These are phyloP conservation scores for Phialocephala sp. DNA, from an alignment of 2,329 filamentous ascomycete species.

Conservation along the genomic window DNA sequence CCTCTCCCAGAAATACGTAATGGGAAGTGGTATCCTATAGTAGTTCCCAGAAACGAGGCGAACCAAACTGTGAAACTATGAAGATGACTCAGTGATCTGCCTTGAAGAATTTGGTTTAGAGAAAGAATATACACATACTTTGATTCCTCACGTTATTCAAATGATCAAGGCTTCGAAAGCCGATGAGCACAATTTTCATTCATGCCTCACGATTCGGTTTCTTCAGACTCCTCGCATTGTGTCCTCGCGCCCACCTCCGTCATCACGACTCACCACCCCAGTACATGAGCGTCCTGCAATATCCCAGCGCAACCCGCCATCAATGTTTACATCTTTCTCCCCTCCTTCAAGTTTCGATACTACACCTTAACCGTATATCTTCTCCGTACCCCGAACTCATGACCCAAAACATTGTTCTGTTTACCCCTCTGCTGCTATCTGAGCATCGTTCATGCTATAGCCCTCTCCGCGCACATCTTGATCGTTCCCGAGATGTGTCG, in stretches of 20 bases:
- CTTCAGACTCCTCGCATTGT: not conserved
- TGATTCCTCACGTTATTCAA: not conserved
- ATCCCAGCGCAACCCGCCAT: not conserved
- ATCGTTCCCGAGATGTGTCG: not conserved
- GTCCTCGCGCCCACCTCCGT: not conserved
- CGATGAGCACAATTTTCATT: not conserved
- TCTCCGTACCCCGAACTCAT: not conserved
- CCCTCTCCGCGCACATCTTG: not conserved
- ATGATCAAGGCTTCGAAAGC: too few species aligned
- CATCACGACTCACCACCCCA: not conserved
- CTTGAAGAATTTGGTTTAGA: not conserved
- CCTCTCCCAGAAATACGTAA: not conserved
- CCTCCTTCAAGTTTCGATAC: not conserved
- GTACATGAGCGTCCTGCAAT: not conserved
- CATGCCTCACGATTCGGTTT: not conserved
- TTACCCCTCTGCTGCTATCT: not conserved
- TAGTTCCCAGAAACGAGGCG: not conserved
- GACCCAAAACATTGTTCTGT: constrained; percentile 14
- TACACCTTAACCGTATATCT: not conserved
- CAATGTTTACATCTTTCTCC: not conserved
- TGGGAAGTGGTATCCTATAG: not conserved
- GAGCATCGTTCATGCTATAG: constrained; percentile 9
- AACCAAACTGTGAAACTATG: not conserved
- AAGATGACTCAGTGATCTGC: not conserved
- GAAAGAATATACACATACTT: not conserved